Evolutionary conservation across 2,329 filamentous ascomycete species (phyloP).

Genomic region (Beauveria sp.): DNA sequence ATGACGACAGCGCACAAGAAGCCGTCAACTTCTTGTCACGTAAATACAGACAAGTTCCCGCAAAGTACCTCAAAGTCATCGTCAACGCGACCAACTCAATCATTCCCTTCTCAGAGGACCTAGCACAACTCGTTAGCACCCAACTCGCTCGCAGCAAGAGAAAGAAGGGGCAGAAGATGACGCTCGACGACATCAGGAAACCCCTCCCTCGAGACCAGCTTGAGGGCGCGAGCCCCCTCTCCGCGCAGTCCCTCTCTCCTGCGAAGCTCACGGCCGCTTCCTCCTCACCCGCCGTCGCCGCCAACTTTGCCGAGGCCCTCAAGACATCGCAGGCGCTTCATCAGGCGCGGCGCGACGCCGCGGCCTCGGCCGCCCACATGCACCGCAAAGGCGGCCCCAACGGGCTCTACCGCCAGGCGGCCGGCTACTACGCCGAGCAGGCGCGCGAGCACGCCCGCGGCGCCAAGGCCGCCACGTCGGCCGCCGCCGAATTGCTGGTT

Average conservation of each 20-base stretch:
- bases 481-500: conserved; percentile 64
- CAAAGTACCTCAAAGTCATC: conserved; percentile 34
- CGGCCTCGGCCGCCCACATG: conserved; percentile 32
- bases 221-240: conserved; percentile 14
- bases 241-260: not conserved
- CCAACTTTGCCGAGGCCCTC: conserved; percentile 22
- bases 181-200: conserved; percentile 31
- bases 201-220: conserved; percentile 28
- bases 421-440: conserved; percentile 66
- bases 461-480: conserved; percentile 52
- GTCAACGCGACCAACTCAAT: conserved; percentile 32
- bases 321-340: conserved; percentile 21
- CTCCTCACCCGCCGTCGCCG: conserved; percentile 11
- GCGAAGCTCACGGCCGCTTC: conserved; percentile 4
- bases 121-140: conserved; percentile 34
- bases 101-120: conserved; percentile 29
- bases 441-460: conserved; percentile 56
- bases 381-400: conserved; percentile 54
- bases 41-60: conserved; percentile 35
- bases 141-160: conserved; percentile 32
- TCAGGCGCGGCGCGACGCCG: conserved; percentile 25
- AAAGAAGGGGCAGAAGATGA: conserved; percentile 27
- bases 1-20: conserved; percentile 20
- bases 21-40: conserved; percentile 24
- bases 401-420: conserved; percentile 65